A percentile compares a stretch with the other conserved stretches of the same genome.
phyloP scores from a whole-genome alignment of 805 yeast species.

The Lachancea waltii region DNA sequence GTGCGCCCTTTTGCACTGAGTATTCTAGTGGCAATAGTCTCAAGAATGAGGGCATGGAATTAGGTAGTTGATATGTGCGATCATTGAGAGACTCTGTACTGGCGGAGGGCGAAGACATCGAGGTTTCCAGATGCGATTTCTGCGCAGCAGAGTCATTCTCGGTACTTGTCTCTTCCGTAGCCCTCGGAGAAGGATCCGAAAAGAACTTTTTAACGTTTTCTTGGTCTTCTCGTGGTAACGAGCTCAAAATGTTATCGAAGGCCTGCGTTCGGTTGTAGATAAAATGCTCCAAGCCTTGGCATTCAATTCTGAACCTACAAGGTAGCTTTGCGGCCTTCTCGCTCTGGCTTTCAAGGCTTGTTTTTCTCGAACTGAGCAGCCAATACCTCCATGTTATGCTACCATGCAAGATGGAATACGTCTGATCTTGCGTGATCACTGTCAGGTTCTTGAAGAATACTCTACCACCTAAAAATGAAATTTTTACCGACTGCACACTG shows the following conservation, averaged over 20 bases:
- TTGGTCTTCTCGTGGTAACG: constrained; percentile 19
- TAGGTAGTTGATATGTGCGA: constrained; percentile 12
- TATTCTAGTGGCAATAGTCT: constrained; percentile 57
- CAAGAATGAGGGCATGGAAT: constrained; percentile 19
- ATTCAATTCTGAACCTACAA: constrained; percentile 47
- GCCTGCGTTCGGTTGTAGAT: constrained; percentile 74
- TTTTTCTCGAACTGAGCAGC: constrained; percentile 44
- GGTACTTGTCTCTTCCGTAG: constrained; percentile 6
- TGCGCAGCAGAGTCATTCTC: constrained; percentile 4
- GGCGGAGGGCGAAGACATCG: constrained; percentile 1
- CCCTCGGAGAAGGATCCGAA: background rate
- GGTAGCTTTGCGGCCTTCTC: constrained; percentile 38
- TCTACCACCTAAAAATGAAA: constrained; percentile 80
- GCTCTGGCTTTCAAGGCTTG: constrained; percentile 15
- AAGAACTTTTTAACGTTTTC: constrained; percentile 11
- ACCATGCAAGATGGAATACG: constrained; percentile 64
- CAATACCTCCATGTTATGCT: constrained; percentile 89
- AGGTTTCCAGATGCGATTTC: background rate
- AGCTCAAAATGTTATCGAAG: constrained; percentile 55
- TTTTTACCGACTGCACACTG: constrained; percentile 63
- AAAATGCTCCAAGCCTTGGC: constrained; percentile 79
- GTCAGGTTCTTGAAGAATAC: constrained; percentile 70
- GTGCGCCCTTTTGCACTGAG: constrained; percentile 55
- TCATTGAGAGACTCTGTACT: constrained; percentile 13
- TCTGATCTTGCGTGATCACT: constrained; percentile 64